phyloP scores from a whole-genome alignment of 306 rosid species.

The Abrus pulchellus region DNA sequence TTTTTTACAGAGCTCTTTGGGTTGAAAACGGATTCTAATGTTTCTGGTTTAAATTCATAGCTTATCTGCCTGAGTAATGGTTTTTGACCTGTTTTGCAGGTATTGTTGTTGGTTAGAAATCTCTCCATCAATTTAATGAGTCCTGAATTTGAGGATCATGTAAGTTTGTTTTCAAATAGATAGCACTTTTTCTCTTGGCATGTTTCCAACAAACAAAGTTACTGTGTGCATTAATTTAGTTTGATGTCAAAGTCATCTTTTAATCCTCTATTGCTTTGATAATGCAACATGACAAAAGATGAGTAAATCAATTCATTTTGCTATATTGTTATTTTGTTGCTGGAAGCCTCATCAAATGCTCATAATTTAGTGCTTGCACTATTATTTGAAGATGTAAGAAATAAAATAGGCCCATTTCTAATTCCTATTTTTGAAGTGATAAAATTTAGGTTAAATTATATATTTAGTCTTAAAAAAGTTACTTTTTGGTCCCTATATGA shows the following conservation, averaged over 20 bases:
- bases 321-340: slow-evolving; percentile 15
- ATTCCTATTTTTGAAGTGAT: background rate
- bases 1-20: slow-evolving; percentile 1
- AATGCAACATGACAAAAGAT: background rate
- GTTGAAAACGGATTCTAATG: slow-evolving; percentile 5
- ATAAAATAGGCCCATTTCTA: background rate
- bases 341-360: background rate
- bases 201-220: background rate
- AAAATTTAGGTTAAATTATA: too few species aligned
- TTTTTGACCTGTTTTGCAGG: slow-evolving; percentile 59
- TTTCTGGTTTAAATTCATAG: slow-evolving; percentile 16
- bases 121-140: slow-evolving; percentile 80
- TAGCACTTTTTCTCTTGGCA: slow-evolving; percentile 7
- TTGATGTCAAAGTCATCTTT: slow-evolving; percentile 31
- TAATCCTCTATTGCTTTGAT: background rate
- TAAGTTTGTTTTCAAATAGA: slow-evolving; percentile 53
- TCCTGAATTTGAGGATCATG: slow-evolving; percentile 84
- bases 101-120: slow-evolving; percentile 79
- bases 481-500: too few species aligned
- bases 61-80: slow-evolving; percentile 18
- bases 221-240: background rate
- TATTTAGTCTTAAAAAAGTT: too few species aligned
- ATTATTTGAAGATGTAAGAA: background rate
- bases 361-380: background rate
- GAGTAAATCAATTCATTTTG: slow-evolving; percentile 2